Conservation (phyloP, 805 yeast species). For the Cyberlindnera galapagoensis region DNA sequence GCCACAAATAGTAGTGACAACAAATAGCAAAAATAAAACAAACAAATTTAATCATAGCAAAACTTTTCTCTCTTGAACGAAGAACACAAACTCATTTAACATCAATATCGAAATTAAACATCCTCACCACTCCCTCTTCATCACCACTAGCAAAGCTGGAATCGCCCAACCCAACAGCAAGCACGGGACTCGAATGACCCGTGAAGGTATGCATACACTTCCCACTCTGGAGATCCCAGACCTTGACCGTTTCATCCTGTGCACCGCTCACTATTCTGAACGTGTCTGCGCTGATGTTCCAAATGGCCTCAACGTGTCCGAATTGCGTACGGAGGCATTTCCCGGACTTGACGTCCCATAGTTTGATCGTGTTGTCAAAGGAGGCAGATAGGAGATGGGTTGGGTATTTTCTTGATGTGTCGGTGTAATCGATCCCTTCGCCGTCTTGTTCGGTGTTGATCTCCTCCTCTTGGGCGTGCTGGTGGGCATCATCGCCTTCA, state of each 20-base stretch:
- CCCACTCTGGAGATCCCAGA: slow-evolving; percentile 96
- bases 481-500: slow-evolving; percentile 12
- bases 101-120: slow-evolving; percentile 73
- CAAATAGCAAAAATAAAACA: slow-evolving; percentile 1
- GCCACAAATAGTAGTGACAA: too few species aligned
- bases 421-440: slow-evolving; percentile 22
- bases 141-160: slow-evolving; percentile 86
- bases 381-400: slow-evolving; percentile 84
- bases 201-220: slow-evolving; percentile 90
- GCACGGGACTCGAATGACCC: slow-evolving; percentile 54
- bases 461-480: slow-evolving; percentile 14
- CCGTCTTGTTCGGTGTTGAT: slow-evolving; percentile 20
- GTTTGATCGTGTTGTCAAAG: slow-evolving; percentile 83
- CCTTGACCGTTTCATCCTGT: slow-evolving; percentile 82
- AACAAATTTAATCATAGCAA: not conserved
- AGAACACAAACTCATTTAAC: slow-evolving; percentile 4
- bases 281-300: slow-evolving; percentile 95
- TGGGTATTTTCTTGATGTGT: slow-evolving; percentile 44
- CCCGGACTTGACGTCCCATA: slow-evolving; percentile 87
- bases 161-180: slow-evolving; percentile 83
- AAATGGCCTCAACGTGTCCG: slow-evolving; percentile 97
- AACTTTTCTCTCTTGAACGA: not conserved
- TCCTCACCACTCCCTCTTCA: slow-evolving; percentile 80
- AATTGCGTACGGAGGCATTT: slow-evolving; percentile 89
- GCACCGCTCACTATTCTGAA: slow-evolving; percentile 93